Evolutionary conservation across 2,329 filamentous ascomycete species (phyloP), one percentile per base, ranked within the genome.

Genomic region (Ophiocordyceps robertsii): DNA sequence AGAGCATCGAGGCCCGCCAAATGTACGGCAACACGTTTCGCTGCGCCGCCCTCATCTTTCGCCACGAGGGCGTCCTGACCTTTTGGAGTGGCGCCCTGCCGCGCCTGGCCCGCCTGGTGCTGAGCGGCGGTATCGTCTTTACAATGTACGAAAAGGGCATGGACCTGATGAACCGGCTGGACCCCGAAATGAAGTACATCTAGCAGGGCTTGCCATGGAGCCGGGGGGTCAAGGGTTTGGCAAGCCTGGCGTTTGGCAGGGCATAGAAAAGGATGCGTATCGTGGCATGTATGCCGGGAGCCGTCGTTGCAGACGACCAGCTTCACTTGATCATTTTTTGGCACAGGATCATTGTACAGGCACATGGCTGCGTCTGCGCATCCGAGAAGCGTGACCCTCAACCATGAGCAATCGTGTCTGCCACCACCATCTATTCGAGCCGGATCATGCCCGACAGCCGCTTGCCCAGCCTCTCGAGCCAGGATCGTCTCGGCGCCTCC

Each of bases 71-170:
- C 2, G 43, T 96, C 12, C 60, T 90, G 35, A 95, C 89, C 1
- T 84, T 96, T 50, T 98, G 92, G 92, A 90, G 85, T 51, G 92
- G 92, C 24, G 90, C 92, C 19, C 57, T 96, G 51, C 92, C 92
- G 1, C 72, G 92, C 42, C 63, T 98, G 54, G 90, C 80, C 21
- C 72, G 92, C 44, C 61, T 98, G 52, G 84, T 95, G 36, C 63
- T 96, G 62, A 95, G 88, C 56, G 92, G 92, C 43, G 92, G 92
- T 16, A 95, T 98, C 56, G 92, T 98, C 35, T 98, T 98, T 58
- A 93, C 92, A 19, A 93, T 96, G 81, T 92, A 95, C 60, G 90
- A 96, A 68, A 95, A 95, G 74, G 84, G 82, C 45, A 96, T 96
- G 70, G 90, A 95, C 42, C 54, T 88, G 44, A 78, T 98, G 69